A percentile compares a stretch with the other conserved stretches of the same genome.
These are phyloP conservation scores for Suillus occidentalis DNA, from an alignment of 768 basidiomycete genomes.

Conservation along the genomic window DNA sequence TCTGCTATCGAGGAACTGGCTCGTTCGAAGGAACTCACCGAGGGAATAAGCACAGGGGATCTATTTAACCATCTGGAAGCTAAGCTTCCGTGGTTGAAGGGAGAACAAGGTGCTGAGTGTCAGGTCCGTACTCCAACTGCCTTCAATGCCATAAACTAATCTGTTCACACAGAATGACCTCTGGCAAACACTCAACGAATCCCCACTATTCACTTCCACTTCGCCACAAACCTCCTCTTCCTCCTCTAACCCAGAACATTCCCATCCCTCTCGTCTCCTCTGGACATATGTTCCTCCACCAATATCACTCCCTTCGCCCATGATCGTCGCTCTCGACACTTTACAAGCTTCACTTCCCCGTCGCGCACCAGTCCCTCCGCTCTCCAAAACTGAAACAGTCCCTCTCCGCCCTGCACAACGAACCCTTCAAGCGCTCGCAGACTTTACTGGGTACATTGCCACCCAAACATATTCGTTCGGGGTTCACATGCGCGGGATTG, in stretches of 20 bases:
- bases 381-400: conserved; percentile 12
- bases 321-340: conserved; percentile 24
- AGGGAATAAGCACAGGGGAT: conserved; percentile 53
- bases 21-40: conserved; percentile 33
- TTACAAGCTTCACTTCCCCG: conserved; percentile 24
- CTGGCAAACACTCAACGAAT: conserved; percentile 58
- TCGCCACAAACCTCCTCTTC: conserved; percentile 13
- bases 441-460: conserved; percentile 79
- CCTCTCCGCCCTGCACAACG: conserved; percentile 48
- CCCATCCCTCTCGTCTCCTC: conserved; percentile 27
- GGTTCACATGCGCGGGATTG: conserved; percentile 17
- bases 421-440: conserved; percentile 63
- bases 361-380: conserved; percentile 15
- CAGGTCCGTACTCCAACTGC: conserved; percentile 44
- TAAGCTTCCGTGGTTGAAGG: conserved; percentile 56
- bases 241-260: conserved; percentile 15
- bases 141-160: conserved; percentile 6
- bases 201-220: conserved; percentile 49
- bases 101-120: conserved; percentile 49
- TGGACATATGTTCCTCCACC: conserved; percentile 42
- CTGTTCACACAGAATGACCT: conserved; percentile 41
- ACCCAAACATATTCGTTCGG: conserved; percentile 59
- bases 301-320: conserved; percentile 26
- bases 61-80: conserved; percentile 59
- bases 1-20: conserved; percentile 56